These are phyloP conservation scores for Ogataea nitratoaversa DNA, from an alignment of 805 yeast species.

Conservation along the genomic window DNA sequence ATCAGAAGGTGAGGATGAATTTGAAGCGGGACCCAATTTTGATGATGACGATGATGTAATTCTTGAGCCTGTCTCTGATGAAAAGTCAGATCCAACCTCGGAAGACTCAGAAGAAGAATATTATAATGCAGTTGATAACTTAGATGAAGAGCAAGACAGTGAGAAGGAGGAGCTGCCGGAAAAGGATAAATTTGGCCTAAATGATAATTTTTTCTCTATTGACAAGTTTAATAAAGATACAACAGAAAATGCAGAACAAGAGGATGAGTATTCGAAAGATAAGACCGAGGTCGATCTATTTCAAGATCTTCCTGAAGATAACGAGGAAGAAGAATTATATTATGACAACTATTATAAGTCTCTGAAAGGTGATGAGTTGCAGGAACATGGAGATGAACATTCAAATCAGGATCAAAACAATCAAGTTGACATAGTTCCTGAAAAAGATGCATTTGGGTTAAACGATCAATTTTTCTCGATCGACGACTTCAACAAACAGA, in stretches of 20 bases:
- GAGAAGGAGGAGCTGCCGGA: conserved; percentile 14
- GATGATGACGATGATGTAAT: too few species aligned
- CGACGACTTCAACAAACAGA: conserved; percentile 78
- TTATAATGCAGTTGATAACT: conserved; percentile 25
- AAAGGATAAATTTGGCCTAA: conserved; percentile 53
- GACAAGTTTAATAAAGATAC: conserved; percentile 52
- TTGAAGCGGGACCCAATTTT: too few species aligned
- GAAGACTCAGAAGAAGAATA: conserved; percentile 22
- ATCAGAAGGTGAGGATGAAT: conserved; percentile 29
- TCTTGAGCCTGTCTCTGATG: too few species aligned
- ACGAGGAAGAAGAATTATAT: conserved; percentile 10
- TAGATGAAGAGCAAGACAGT: conserved; percentile 34
- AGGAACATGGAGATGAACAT: conserved; percentile 9
- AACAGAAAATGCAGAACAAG: conserved; percentile 48
- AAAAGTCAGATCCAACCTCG: too few species aligned
- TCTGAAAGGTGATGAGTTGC: conserved; percentile 5
- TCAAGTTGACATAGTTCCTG: conserved; percentile 23
- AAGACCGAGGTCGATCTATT: conserved; percentile 1
- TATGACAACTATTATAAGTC: conserved; percentile 10
- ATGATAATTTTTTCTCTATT: conserved; percentile 72
- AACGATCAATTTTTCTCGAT: conserved; percentile 83
- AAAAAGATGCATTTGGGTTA: conserved; percentile 57
- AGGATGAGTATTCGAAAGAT: conserved; percentile 45
- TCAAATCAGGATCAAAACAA: conserved; percentile 15
- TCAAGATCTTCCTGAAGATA: conserved; percentile 18